Evolutionary conservation across 257 asterid species (phyloP).

Genomic region (Knoxia roxburghii): DNA sequence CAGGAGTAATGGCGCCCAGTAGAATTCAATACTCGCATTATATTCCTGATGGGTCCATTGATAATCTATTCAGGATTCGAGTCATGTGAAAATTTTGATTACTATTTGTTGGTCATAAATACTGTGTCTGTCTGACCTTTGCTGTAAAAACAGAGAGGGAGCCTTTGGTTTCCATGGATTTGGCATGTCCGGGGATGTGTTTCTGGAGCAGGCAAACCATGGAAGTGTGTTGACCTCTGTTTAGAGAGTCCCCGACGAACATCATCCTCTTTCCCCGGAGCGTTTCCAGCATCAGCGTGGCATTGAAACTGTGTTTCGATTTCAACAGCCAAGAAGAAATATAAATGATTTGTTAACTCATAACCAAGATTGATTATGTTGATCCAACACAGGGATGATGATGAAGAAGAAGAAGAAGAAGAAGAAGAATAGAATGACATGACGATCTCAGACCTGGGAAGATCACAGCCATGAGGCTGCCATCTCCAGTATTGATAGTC

Average conservation of each 20-base stretch:
- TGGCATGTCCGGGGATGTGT: slow-evolving; percentile 46
- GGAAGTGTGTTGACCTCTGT: slow-evolving; percentile 66
- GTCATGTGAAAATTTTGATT: too few relatives aligned
- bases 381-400: not conserved
- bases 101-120: too few relatives aligned
- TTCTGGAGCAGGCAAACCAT: slow-evolving; percentile 65
- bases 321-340: not conserved
- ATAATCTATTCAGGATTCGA: too few relatives aligned
- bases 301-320: slow-evolving; percentile 73
- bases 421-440: not conserved
- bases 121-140: too few relatives aligned
- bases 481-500: slow-evolving; percentile 84
- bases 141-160: slow-evolving; percentile 59
- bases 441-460: slow-evolving; percentile 76
- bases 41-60: too few relatives aligned
- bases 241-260: slow-evolving; percentile 79
- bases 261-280: slow-evolving; percentile 65
- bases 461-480: slow-evolving; percentile 78
- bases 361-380: too few relatives aligned
- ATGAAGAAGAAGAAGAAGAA: not conserved
- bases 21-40: slow-evolving; percentile 63
- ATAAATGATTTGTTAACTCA: too few relatives aligned
- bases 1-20: slow-evolving; percentile 84
- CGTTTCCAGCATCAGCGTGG: slow-evolving; percentile 58
- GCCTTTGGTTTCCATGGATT: slow-evolving; percentile 39